A percentile compares a stretch with the other conserved stretches of the same genome.
phyloP scores from a whole-genome alignment of 2,329 filamentous ascomycete genomes.

The Cladophialophora carrionii region DNA sequence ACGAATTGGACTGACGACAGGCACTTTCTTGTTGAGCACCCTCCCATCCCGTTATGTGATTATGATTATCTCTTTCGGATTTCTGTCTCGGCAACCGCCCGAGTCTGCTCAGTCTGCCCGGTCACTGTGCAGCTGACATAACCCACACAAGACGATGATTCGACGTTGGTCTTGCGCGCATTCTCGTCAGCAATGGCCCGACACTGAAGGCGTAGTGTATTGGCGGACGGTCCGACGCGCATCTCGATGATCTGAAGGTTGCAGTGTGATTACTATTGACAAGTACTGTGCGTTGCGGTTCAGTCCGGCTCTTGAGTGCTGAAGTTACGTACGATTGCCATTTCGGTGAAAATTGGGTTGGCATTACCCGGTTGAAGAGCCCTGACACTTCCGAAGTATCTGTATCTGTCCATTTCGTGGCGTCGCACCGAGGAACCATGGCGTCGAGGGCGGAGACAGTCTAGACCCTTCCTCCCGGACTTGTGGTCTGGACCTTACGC shows the following conservation, averaged over 20 bases:
- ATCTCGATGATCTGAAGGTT: not conserved
- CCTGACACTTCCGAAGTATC: not conserved
- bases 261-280: slow-evolving; percentile 15
- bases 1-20: not conserved
- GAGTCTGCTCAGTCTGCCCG: not conserved
- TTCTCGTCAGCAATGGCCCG: slow-evolving; percentile 12
- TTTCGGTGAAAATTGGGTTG: not conserved
- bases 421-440: not conserved
- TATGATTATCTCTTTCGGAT: not conserved
- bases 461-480: not conserved
- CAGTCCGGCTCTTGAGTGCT: not conserved
- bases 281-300: not conserved
- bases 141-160: not conserved
- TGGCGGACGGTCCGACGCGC: slow-evolving; percentile 17
- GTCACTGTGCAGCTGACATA: slow-evolving; percentile 18
- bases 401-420: not conserved
- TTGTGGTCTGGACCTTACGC: slow-evolving; percentile 8
- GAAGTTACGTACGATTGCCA: slow-evolving; percentile 2
- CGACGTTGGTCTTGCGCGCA: not conserved
- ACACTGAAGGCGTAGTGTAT: not conserved
- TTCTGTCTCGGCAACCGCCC: slow-evolving; percentile 1
- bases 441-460: not conserved
- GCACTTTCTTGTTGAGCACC: not conserved
- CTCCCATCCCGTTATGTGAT: not conserved
- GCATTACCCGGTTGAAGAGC: not conserved